Evolutionary conservation across 2,329 filamentous ascomycete genomes (phyloP).

Genomic region (Fusarium continuum): DNA sequence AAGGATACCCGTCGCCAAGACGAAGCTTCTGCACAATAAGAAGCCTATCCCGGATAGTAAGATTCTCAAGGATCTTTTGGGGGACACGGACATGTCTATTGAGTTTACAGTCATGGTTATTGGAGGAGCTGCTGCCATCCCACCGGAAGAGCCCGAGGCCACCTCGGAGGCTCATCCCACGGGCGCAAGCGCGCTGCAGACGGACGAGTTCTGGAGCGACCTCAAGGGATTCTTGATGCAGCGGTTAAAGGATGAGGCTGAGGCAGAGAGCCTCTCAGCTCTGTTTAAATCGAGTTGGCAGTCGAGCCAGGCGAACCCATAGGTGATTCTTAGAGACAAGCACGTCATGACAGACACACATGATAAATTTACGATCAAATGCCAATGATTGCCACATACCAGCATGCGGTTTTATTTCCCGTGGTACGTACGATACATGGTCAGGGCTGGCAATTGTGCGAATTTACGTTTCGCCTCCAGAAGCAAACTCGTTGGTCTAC

Average conservation of each 20-base stretch:
- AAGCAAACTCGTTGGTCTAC: constrained; percentile 37
- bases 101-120: constrained; percentile 92
- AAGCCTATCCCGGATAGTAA: constrained; percentile 85
- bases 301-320: constrained; percentile 50
- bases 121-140: constrained; percentile 67
- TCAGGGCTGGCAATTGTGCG: constrained; percentile 43
- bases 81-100: constrained; percentile 59
- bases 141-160: constrained; percentile 53
- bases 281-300: constrained; percentile 80
- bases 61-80: constrained; percentile 76
- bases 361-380: constrained; percentile 29
- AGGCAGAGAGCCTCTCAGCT: constrained; percentile 69
- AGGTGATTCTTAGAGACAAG: constrained; percentile 23
- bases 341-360: constrained; percentile 23
- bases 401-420: constrained; percentile 44
- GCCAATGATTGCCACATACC: constrained; percentile 43
- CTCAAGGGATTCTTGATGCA: constrained; percentile 82
- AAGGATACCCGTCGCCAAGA: constrained; percentile 74
- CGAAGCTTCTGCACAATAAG: constrained; percentile 87
- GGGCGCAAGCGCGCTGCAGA: constrained; percentile 71
- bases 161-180: constrained; percentile 39
- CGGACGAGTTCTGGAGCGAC: constrained; percentile 86
- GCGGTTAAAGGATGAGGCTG: constrained; percentile 75
- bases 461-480: constrained; percentile 41
- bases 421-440: constrained; percentile 46